Base-by-base conservation (phyloP, 768 basidiomycete genomes). In the Auricularia heimuer region DNA sequence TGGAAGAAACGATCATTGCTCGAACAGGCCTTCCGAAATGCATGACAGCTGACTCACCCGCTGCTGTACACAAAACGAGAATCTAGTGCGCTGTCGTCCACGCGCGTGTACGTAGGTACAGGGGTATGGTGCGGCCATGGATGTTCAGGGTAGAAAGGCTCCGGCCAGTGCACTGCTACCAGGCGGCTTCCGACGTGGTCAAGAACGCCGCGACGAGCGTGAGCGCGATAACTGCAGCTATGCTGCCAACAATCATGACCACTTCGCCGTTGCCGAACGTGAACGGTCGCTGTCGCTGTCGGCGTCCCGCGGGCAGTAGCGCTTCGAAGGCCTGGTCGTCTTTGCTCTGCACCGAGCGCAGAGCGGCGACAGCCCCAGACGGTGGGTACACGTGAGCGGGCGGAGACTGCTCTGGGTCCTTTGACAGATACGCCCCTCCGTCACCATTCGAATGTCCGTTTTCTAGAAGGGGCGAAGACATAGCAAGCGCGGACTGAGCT, bases 371-470 rank as follows among this genome's bases (percentile, higher is more conserved):
- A 10, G 56, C 56, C 8, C 7, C 34, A 6, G 24, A 33, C 56
- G 56, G 56, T 29, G 56, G 56, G 56, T 60, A 60, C 56, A 60
- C 56, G 56, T 60, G 56, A 10, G 56, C 34, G 56, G 29, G 29
- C 56, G 47, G 21, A 4, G 47, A 18, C 47, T 8, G 6, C 18
- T 21, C 47, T 18, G 21, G 10, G 14, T 16, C 18, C 47, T 16
- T 18, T 8, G 16, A 21, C 47, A 6, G 18, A 29, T 29, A 29
- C 18, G 6, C 16, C 18, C 6, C 47, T 4, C 11, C 11, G 47
- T 51, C 47, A 18, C 47, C 21, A 21, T 16, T 18, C 47, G 47
- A 51, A 3, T 21, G 47, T 18, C 47, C 47, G 47, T 51, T 51
- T 21, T 51, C 47, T 3, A 21, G 47, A 42, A 42, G 39, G 7